Evolutionary conservation across 2,329 filamentous ascomycete species (phyloP).

Genomic region (Nemania sp.): DNA sequence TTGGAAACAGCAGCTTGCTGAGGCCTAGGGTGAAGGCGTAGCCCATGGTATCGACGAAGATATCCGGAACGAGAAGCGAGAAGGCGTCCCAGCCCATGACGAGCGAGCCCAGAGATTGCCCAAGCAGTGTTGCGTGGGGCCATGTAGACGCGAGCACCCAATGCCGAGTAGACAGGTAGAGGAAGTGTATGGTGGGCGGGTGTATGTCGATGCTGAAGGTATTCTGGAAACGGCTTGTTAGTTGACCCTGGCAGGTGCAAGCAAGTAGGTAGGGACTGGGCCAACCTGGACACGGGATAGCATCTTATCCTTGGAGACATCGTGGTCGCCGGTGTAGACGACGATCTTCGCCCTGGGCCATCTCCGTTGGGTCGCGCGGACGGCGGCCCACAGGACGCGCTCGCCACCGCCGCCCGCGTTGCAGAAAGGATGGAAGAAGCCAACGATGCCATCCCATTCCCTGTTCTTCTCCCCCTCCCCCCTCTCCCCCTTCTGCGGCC

Average conservation of each 20-base stretch:
- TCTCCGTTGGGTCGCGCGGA: conserved; percentile 84
- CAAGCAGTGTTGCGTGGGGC: conserved; percentile 88
- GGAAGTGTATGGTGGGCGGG: conserved; percentile 79
- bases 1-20: conserved; percentile 78
- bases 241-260: background rate
- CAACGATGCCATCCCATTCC: conserved; percentile 83
- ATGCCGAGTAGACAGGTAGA: conserved; percentile 86
- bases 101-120: conserved; percentile 90
- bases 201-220: conserved; percentile 94
- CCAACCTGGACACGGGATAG: conserved; percentile 74
- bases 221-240: conserved; percentile 53
- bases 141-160: conserved; percentile 87
- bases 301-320: conserved; percentile 79
- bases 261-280: background rate
- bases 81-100: conserved; percentile 91
- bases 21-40: conserved; percentile 90
- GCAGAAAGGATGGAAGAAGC: conserved; percentile 98
- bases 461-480: conserved; percentile 49
- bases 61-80: conserved; percentile 85
- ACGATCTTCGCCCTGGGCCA: conserved; percentile 90
- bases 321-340: conserved; percentile 95
- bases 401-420: conserved; percentile 97
- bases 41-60: conserved; percentile 98
- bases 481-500: conserved; percentile 42
- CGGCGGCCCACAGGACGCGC: conserved; percentile 93